These are phyloP conservation scores for Centrapalus pauciflorus DNA, from an alignment of 129 eudicot species.

Conservation along the genomic window DNA sequence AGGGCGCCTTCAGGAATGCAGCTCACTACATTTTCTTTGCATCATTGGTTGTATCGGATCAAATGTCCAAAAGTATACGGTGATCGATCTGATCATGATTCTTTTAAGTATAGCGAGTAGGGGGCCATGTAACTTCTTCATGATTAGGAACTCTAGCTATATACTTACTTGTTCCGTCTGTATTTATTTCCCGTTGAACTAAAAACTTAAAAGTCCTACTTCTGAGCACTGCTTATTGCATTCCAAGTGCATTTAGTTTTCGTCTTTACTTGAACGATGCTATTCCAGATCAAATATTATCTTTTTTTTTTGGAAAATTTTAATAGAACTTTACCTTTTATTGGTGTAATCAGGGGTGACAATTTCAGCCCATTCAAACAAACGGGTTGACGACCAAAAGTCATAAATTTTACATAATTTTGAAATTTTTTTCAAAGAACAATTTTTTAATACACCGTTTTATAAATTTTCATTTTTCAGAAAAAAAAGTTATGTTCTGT, in stretches of 20 bases:
- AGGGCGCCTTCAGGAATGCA: constrained; percentile 7
- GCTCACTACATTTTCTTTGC: constrained; percentile 12
- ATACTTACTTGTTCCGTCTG: constrained; percentile 13
- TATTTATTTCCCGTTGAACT: constrained; percentile 16
- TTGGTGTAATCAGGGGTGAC: too few species aligned
- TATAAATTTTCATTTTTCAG: too few species aligned
- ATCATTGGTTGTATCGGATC: constrained; percentile 15
- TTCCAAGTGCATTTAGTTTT: too few species aligned
- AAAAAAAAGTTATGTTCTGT: too few species aligned
- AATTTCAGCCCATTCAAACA: too few species aligned
- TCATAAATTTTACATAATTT: too few species aligned
- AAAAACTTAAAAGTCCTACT: constrained; percentile 8
- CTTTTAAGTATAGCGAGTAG: constrained; percentile 14
- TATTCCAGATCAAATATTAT: background rate
- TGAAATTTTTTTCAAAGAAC: too few species aligned
- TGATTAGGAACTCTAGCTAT: constrained; percentile 6
- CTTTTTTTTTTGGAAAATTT: too few species aligned
- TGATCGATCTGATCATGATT: constrained; percentile 32
- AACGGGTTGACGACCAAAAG: too few species aligned
- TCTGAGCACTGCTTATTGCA: background rate
- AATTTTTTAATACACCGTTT: too few species aligned
- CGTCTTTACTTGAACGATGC: background rate
- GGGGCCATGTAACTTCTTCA: constrained; percentile 20
- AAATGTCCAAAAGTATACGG: background rate
- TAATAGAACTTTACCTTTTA: too few species aligned